Conservation (phyloP, 2,329 filamentous ascomycete genomes). For the Nectriaceae sp. region DNA sequence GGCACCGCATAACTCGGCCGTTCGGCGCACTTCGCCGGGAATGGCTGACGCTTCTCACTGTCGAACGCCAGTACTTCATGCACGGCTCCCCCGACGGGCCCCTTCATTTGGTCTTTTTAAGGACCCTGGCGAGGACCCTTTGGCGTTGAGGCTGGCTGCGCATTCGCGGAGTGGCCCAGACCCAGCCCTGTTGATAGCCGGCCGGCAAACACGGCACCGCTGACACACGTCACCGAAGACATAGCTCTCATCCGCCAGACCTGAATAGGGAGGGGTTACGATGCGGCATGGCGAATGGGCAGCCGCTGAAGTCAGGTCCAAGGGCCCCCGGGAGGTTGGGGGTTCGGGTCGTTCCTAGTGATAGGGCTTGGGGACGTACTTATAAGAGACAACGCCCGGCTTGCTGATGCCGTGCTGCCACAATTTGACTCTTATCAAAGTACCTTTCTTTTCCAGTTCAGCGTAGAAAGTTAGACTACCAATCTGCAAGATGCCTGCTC, state of each 20-base stretch:
- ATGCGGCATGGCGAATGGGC: neutral
- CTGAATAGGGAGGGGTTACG: neutral
- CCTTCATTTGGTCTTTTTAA: neutral
- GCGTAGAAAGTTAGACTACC: neutral
- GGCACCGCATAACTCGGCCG: conserved; percentile 19
- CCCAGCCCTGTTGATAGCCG: conserved; percentile 1
- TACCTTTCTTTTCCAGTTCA: neutral
- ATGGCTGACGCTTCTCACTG: conserved; percentile 17
- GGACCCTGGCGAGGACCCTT: neutral
- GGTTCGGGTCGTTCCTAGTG: conserved; percentile 5
- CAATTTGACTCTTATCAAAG: conserved; percentile 9
- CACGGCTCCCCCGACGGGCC: conserved; percentile 2
- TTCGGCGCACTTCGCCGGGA: conserved; percentile 16
- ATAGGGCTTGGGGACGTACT: conserved; percentile 11
- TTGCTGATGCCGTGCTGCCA: conserved; percentile 10
- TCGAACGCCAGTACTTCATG: conserved; percentile 15
- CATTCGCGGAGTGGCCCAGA: conserved; percentile 1
- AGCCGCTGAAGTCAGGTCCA: conserved; percentile 5
- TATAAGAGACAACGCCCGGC: conserved; percentile 17
- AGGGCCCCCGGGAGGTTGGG: neutral
- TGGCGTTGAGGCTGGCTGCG: conserved; percentile 5
- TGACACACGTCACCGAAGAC: conserved; percentile 9
- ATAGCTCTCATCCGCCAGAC: neutral
- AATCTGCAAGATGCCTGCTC: conserved; percentile 40
- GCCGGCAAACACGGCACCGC: conserved; percentile 15